phyloP scores from a whole-genome alignment of 495 filamentous ascomycete genomes.

The Coniosporium apollinis region DNA sequence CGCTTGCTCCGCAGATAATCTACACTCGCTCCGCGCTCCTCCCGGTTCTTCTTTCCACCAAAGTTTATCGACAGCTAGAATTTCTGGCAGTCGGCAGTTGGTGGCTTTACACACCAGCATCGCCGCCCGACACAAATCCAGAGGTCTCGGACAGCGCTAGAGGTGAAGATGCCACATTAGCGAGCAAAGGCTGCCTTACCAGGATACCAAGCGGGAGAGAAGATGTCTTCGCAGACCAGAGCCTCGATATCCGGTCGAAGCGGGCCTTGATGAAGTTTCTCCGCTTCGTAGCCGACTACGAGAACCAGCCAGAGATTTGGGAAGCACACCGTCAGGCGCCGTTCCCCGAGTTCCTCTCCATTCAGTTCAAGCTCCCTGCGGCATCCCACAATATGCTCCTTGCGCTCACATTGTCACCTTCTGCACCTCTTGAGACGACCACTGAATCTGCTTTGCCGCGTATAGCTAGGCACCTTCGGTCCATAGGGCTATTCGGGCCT shows the following conservation, averaged over 20 bases:
- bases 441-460: conserved; percentile 48
- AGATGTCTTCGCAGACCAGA: conserved; percentile 63
- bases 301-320: conserved; percentile 36
- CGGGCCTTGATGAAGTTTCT: conserved; percentile 77
- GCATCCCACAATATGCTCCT: conserved; percentile 54
- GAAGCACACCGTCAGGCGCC: conserved; percentile 28
- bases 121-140: neutral
- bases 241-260: conserved; percentile 59
- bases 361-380: conserved; percentile 55
- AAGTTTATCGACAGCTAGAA: conserved; percentile 73
- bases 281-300: conserved; percentile 52
- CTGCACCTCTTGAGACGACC: conserved; percentile 35
- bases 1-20: conserved; percentile 72
- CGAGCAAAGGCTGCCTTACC: conserved; percentile 24
- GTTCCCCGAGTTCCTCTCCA: conserved; percentile 46
- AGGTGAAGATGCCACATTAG: conserved; percentile 5
- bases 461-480: conserved; percentile 67
- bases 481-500: conserved; percentile 70
- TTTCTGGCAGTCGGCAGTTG: conserved; percentile 90
- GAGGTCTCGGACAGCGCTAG: conserved; percentile 6
- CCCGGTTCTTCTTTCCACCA: conserved; percentile 64
- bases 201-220: conserved; percentile 72
- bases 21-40: conserved; percentile 68
- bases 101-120: conserved; percentile 47
- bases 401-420: conserved; percentile 61